Evolutionary conservation across 306 rosid species (phyloP).

Genomic region (Cucurbita maxima): DNA sequence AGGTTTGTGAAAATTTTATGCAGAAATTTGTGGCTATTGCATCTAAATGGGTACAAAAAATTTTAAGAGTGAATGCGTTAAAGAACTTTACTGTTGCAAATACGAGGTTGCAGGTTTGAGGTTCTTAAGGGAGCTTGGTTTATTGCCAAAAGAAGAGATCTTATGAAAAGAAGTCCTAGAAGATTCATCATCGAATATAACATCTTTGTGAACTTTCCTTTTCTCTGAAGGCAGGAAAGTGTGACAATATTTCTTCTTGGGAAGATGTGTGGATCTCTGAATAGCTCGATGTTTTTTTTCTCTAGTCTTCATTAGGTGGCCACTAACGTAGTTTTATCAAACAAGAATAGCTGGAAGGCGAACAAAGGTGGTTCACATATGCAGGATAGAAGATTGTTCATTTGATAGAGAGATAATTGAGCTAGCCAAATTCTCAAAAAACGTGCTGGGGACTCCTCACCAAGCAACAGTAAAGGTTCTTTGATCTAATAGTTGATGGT

Average conservation of each 20-base stretch:
- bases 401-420: no score
- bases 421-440: no score
- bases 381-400: not conserved
- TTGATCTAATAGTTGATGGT: no score
- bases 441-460: no score
- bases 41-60: not conserved
- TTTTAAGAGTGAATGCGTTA: not conserved
- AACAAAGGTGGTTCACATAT: not conserved
- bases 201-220: not conserved
- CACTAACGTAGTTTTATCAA: not conserved
- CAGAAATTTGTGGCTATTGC: not conserved
- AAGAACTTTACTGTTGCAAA: not conserved
- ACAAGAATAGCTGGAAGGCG: not conserved
- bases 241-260: not conserved
- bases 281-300: not conserved
- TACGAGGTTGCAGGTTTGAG: not conserved
- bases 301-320: not conserved
- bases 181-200: not conserved
- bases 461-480: no score
- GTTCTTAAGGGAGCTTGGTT: not conserved
- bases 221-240: not conserved
- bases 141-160: not conserved
- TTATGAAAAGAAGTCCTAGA: not conserved
- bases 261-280: not conserved
- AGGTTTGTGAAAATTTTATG: not conserved